A percentile compares a stretch with the other conserved stretches of the same genome.
Evolutionary conservation across 257 asterid species (phyloP).

Genomic region (Fraxinus quadrangulata): DNA sequence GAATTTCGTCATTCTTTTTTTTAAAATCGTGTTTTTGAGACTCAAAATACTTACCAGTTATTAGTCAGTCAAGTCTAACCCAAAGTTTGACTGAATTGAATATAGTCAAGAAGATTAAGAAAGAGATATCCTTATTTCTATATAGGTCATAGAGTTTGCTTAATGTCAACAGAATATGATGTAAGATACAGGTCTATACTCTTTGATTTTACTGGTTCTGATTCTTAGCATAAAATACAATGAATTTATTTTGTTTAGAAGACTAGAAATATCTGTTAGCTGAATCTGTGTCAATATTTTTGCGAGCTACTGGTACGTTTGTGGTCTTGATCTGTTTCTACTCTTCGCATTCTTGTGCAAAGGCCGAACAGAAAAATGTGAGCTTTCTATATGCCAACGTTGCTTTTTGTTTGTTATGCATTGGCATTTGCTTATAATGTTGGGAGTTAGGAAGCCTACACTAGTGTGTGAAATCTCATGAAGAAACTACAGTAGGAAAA

Average conservation of each 20-base stretch:
- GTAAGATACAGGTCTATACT: neutral
- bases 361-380: neutral
- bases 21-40: neutral
- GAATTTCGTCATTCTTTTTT: neutral
- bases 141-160: neutral
- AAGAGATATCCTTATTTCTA: neutral
- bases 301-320: neutral
- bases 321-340: neutral
- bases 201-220: neutral
- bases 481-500: neutral
- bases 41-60: neutral
- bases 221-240: neutral
- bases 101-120: conserved; percentile 12
- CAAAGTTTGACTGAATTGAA: conserved; percentile 14
- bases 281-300: neutral
- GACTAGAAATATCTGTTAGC: neutral
- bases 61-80: conserved; percentile 7
- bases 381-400: neutral
- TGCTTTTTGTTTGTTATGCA: neutral
- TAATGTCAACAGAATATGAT: neutral
- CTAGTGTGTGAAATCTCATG: neutral
- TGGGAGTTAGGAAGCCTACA: neutral
- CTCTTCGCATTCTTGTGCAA: neutral
- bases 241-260: conserved; percentile 2
- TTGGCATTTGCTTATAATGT: neutral